Evolutionary conservation across 768 basidiomycete genomes (phyloP).

Genomic region (Chalciporus piperatus): DNA sequence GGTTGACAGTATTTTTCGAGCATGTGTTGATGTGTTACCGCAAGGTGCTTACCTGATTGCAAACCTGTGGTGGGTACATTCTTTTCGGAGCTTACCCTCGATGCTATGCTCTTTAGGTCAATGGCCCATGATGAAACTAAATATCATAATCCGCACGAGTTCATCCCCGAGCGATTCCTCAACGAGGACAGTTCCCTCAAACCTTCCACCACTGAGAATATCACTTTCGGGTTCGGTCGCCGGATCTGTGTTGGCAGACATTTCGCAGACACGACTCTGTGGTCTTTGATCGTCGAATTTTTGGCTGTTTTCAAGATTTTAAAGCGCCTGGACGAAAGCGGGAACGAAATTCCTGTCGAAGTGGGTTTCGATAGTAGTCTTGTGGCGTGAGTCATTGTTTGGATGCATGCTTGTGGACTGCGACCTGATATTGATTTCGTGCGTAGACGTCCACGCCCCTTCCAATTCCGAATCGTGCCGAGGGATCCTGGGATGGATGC

Average conservation of each 20-base stretch:
- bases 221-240: slow-evolving; percentile 14
- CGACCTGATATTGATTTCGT: no score
- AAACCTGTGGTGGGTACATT: no score
- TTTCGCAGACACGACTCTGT: slow-evolving; percentile 3
- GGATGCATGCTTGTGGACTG: no score
- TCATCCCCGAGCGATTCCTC: slow-evolving; percentile 37
- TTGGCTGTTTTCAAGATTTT: slow-evolving; percentile 4
- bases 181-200: slow-evolving; percentile 14
- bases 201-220: not conserved
- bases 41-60: no score
- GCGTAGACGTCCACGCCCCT: not conserved
- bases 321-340: not conserved
- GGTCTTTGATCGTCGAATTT: slow-evolving; percentile 1
- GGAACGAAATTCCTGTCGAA: slow-evolving; percentile 1
- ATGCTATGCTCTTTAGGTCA: not conserved
- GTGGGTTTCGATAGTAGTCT: not conserved
- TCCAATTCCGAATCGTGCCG: not conserved
- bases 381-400: not conserved
- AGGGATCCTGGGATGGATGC: not conserved
- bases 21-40: not conserved
- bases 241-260: slow-evolving; percentile 15
- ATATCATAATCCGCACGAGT: slow-evolving; percentile 34
- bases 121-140: slow-evolving; percentile 16
- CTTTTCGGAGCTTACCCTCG: no score
- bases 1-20: not conserved